Conservation (phyloP, 345 rosid species). For the Bruguiera gymnorhiza region DNA sequence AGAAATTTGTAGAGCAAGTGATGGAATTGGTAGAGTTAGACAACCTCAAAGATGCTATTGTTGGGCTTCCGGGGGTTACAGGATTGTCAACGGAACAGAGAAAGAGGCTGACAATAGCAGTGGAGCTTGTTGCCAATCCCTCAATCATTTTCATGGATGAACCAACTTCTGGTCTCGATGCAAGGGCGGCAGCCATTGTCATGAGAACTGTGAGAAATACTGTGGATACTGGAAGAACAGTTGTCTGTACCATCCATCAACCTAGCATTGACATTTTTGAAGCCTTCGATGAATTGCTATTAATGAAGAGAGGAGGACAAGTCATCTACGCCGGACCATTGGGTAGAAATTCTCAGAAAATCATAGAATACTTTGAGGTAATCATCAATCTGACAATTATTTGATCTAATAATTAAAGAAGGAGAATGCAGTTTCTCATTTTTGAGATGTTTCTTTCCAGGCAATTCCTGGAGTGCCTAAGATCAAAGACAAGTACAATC, state of each 20-base stretch:
- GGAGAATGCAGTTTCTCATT: conserved; percentile 8
- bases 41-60: conserved; percentile 56
- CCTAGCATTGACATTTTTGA: conserved; percentile 88
- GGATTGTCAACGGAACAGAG: conserved; percentile 87
- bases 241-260: conserved; percentile 85
- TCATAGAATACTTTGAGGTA: conserved; percentile 78
- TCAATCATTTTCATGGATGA: conserved; percentile 93
- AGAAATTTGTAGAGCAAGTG: conserved; percentile 70
- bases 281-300: conserved; percentile 76
- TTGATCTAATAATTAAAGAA: neutral
- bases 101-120: conserved; percentile 79
- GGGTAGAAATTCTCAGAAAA: conserved; percentile 57
- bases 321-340: conserved; percentile 72
- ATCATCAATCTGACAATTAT: neutral
- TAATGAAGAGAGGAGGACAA: conserved; percentile 91
- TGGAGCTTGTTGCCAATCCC: conserved; percentile 79
- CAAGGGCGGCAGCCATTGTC: conserved; percentile 85
- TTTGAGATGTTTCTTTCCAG: conserved; percentile 19
- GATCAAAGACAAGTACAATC: conserved; percentile 70
- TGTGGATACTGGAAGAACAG: conserved; percentile 83
- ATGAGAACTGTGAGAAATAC: conserved; percentile 94
- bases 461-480: conserved; percentile 55
- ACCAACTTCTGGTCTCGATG: conserved; percentile 90
- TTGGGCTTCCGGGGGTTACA: conserved; percentile 66
- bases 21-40: conserved; percentile 62